Percentiles rank a stretch among this genome's conserved stretches.
phyloP scores from a whole-genome alignment of 768 basidiomycete genomes.

The Hericium coralloides region DNA sequence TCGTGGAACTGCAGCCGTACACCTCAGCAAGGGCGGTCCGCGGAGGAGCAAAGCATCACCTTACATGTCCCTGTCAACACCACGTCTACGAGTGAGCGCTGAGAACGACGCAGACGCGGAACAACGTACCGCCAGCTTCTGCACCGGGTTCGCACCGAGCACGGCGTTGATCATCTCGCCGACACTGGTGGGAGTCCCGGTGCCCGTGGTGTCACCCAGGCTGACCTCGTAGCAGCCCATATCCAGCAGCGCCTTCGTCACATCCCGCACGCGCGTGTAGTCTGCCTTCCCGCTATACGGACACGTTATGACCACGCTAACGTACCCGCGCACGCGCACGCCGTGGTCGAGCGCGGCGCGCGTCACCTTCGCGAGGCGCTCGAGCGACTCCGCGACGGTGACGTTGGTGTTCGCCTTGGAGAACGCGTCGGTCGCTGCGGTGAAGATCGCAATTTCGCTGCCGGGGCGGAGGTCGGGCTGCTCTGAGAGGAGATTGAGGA shows the following conservation, averaged over 20 bases:
- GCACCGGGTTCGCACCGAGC: constrained; percentile 47
- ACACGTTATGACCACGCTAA: constrained; percentile 76
- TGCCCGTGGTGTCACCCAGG: constrained; percentile 87
- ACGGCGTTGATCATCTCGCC: constrained; percentile 63
- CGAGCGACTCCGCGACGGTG: constrained; percentile 61
- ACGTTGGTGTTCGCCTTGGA: constrained; percentile 79
- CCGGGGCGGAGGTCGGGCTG: constrained; percentile 39
- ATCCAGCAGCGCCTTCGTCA: constrained; percentile 61
- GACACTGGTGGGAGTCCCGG: constrained; percentile 67
- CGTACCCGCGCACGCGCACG: constrained; percentile 74
- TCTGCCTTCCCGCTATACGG: constrained; percentile 81
- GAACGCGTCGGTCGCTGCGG: constrained; percentile 83
- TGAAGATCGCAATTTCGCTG: constrained; percentile 84
- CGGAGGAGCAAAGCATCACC: constrained; percentile 11
- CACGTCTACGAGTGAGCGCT: no score
- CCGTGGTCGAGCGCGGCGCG: constrained; percentile 49
- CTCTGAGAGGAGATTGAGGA: constrained; percentile 46
- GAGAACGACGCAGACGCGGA: not conserved
- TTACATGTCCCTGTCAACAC: constrained; percentile 43
- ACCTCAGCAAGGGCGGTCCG: not conserved
- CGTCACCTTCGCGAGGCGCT: constrained; percentile 52
- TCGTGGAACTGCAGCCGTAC: constrained; percentile 64
- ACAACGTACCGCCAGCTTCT: constrained; percentile 57
- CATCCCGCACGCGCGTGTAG: constrained; percentile 51
- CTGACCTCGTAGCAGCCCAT: constrained; percentile 96